Evolutionary conservation across 352 stramenopile genomes (phyloP), one percentile per base, ranked within the genome.

Genomic region (Globisporangium iwayamae): DNA sequence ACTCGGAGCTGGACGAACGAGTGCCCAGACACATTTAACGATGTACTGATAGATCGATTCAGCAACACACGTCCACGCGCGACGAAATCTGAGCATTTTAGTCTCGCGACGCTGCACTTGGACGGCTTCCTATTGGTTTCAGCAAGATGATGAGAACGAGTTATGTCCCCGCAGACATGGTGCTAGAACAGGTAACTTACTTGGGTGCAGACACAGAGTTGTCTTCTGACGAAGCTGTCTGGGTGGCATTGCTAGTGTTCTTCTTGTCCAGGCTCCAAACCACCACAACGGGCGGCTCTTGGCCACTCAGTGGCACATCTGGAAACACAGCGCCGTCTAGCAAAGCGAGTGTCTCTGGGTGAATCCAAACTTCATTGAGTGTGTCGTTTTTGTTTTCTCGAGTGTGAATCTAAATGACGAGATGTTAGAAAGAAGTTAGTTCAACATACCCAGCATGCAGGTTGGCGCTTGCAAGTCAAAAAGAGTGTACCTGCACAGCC

Each of bases 361-460:
- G 83, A 34, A 91, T 64, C 73, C 81, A 89, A 32, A 90, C 78
- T 67, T 92, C 85, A 30, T 90, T 76, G 11, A 70, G 47, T 0
- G 72, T 73, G 25, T 73, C 60, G 32, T 84, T 86, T 51, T 20
- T 45, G 11, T 62, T 36, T 2, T 7, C 22, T 2, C 13, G 14
- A 28, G 51, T n/a, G 28, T n/a, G 14, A 1, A 11, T 30, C 51
- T 56, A 16, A 14, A 22, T 4, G 11, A 39, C 36, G 32, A 8
- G 38, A 58, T 28, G 25, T 22, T 4, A 25, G n/a, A 16, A 59
- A 50, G 25, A 34, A 59, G 28, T 52, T 51, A 38, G 22, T 53
- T 22, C 25, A 36, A 8, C 32, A 36, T 36, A 36, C 32, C 9
- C 32, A 36, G 32, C 32, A 36, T 36, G 32, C 25, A 28, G 25